Base-by-base conservation (phyloP, 495 filamentous ascomycete species). In the Usnea hakonensis region DNA sequence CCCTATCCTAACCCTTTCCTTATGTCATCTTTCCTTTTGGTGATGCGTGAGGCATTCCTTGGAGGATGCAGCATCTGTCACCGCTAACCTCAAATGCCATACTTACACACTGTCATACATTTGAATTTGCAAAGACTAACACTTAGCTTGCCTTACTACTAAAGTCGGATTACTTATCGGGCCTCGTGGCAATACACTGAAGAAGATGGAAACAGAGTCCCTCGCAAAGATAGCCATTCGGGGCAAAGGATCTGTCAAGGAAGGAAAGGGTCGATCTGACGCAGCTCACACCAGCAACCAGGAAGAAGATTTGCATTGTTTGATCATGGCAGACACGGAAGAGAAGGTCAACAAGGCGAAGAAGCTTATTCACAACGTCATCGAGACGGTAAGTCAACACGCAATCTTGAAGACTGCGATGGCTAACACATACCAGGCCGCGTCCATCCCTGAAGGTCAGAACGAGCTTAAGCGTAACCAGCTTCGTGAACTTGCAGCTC, bases 161-260 rank as follows among this genome's bases (percentile, higher is more conserved):
- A 87, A 93, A 98, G 94, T 98, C 87, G 94, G 94, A 76, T 86
- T 98, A 85, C 91, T 98, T 73, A 98, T 98, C 85, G 94, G 94
- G 75, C 94, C 94, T 78, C 94, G 94, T 90, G 94, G 94, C 72
- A 97, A 97, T 72, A 98, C 94, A 61, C 78, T 98, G 68, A 98
- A 98, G 81, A 97, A 96, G 75, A 98, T 98, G 94, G 94, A 98
- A 73, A 83, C 87, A 69, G 91, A 97, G 78, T 98, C 94, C 50
- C 85, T 86, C 53, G 94, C 94, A 72, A 98, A 98, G 73, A 98
- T 98, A 79, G 94, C 94, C 65, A 98, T 98, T 67, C 92, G 94
- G 71, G 94, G 94, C 79, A 98, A 97, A 79, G 94, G 94, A 72
- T 98, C 94, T 70, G 94, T 98, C 71, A 98, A 98, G 79, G 94